phyloP scores from a whole-genome alignment of 805 yeast genomes.

The Kuraishia hungarica region DNA sequence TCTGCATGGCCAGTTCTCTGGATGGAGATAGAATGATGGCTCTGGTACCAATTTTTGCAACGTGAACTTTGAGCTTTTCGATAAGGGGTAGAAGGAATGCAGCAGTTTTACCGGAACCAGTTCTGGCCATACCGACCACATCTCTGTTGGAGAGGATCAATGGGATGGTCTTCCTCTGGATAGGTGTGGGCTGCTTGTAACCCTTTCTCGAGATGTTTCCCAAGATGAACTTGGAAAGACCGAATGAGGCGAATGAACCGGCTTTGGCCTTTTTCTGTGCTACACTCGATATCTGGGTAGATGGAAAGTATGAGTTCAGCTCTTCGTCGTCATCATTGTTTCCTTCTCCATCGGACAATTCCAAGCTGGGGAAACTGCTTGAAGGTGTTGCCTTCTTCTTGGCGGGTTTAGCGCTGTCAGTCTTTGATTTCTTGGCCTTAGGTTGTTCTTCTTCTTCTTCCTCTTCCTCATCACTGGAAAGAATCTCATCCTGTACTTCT shows the following conservation, averaged over 20 bases:
- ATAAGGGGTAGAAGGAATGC: conserved; percentile 89
- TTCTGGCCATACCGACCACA: conserved; percentile 98
- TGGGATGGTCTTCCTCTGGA: conserved; percentile 94
- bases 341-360: conserved; percentile 34
- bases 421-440: conserved; percentile 15
- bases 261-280: conserved; percentile 53
- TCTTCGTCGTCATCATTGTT: conserved; percentile 14
- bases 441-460: conserved; percentile 34
- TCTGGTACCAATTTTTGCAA: conserved; percentile 81
- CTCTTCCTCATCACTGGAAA: conserved; percentile 42
- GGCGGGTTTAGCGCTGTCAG: conserved; percentile 10
- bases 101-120: conserved; percentile 99
- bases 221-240: conserved; percentile 65
- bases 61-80: conserved; percentile 75
- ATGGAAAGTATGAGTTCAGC: conserved; percentile 28
- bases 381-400: conserved; percentile 8
- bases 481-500: conserved; percentile 45
- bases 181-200: conserved; percentile 92
- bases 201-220: conserved; percentile 77
- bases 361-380: conserved; percentile 28
- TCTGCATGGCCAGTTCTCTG: conserved; percentile 93
- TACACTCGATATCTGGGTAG: conserved; percentile 17
- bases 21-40: conserved; percentile 90
- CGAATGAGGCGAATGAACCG: conserved; percentile 87
- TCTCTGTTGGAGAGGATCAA: conserved; percentile 79